Evolutionary conservation across 129 eudicot genomes (phyloP), one percentile per base, ranked within the genome.

Genomic region (Saposhnikovia divaricata): DNA sequence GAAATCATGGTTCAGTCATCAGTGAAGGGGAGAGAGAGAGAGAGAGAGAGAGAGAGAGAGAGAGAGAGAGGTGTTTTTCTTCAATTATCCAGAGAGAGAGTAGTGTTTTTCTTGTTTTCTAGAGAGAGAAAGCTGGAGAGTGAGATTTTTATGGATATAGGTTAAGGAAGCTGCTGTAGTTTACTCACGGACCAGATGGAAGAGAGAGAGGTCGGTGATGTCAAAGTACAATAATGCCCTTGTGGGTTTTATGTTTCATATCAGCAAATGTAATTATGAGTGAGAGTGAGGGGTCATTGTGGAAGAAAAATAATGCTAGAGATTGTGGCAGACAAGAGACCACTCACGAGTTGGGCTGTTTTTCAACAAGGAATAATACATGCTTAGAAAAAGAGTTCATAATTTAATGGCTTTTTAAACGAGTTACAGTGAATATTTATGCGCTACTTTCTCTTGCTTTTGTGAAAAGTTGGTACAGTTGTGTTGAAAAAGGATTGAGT

Each of bases 291-390:
- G 61, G 73, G 81, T 77, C 25, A 11, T 21, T 12, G 16, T 13
- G 19, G 46, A 38, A 71, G 47, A 39, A 10, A 16, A 44, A 70
- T 65, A 25, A 80, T 44, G 72, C 55, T 47, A 74, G 57, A 66
- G 53, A 44, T 44, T 19, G 81, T 84, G 86, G 85, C 70, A 80
- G 87, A 84, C 87, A 84, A 37, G 28, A 73, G 43, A 42, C 81
- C 55, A 38, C 75, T 76, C 77, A 69, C 53, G 46, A 77, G 78
- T 40, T 69, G 48, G 75, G 27, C 75, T 59, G 48, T 31, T 42
- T 63, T 12, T 23, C 68, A 81, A 42, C 15, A 21, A 27, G 34
- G 83, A 80, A 73, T 53, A 40, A 65, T 34, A 77, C 34, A 18
- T 44, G 27, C 15, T 45, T 45, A 45, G 12, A 23, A 23, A 74